phyloP scores from a whole-genome alignment of 225 moss, liverwort and hornwort genomes.

The Ulota crispa region DNA sequence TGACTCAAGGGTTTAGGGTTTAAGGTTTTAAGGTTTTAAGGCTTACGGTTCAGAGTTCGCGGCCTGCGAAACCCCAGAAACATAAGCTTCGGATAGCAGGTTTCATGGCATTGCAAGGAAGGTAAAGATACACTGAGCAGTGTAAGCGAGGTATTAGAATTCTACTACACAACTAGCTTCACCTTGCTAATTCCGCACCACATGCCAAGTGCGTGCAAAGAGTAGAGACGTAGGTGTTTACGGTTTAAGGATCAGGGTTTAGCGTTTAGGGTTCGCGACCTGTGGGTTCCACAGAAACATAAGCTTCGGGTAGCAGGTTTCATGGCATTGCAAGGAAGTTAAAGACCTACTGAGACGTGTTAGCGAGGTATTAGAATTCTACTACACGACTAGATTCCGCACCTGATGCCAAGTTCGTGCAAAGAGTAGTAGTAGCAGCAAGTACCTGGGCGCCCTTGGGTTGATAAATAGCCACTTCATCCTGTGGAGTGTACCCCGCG shows the following conservation, averaged over 20 bases:
- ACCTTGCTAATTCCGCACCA: too few relatives aligned
- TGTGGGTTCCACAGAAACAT: not conserved
- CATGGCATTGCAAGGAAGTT: not conserved
- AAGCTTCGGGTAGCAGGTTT: too few relatives aligned
- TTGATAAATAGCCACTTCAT: conserved; percentile 97
- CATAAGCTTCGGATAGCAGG: not conserved
- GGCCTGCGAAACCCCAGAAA: not conserved
- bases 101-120: not conserved
- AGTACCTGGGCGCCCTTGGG: conserved; percentile 80
- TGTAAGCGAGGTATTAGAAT: too few relatives aligned
- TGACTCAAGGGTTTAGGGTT: conserved; percentile 2
- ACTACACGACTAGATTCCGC: too few relatives aligned
- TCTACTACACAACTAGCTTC: too few relatives aligned
- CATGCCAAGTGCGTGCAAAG: too few relatives aligned
- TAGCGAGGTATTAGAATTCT: too few relatives aligned
- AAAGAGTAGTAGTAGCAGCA: not conserved
- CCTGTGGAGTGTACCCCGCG: conserved; percentile 95
- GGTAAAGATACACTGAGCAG: not conserved
- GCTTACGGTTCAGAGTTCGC: not conserved
- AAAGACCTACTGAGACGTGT: not conserved
- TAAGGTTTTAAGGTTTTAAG: too few relatives aligned
- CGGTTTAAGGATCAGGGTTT: not conserved
- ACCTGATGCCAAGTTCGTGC: too few relatives aligned
- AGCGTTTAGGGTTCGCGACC: not conserved
- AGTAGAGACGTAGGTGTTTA: not conserved